Percentiles rank a stretch among this genome's conserved stretches.
Evolutionary conservation across 176 grass and related monocot species (phyloP).

Genomic region (Elaeis guineensis): DNA sequence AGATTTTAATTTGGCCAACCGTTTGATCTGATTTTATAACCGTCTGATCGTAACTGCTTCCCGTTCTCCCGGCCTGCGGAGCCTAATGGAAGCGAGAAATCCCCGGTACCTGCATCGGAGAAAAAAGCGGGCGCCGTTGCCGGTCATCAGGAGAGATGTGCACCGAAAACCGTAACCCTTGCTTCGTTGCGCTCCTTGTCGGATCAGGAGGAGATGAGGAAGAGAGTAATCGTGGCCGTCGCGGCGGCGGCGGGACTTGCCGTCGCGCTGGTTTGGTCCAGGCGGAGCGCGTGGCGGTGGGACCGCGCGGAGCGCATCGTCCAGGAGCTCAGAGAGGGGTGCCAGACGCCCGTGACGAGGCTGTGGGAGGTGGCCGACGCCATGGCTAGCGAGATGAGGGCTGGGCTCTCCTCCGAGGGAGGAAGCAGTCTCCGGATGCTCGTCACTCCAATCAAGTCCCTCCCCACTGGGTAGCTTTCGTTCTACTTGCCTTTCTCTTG

Average conservation of each 20-base stretch:
- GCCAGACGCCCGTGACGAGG: background rate
- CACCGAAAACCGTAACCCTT: too few relatives aligned
- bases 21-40: too few relatives aligned
- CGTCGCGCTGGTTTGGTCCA: background rate
- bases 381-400: constrained; percentile 9
- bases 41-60: too few relatives aligned
- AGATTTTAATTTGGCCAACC: too few relatives aligned
- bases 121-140: too few relatives aligned
- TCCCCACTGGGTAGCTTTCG: constrained; percentile 1
- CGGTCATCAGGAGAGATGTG: too few relatives aligned
- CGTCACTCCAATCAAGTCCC: background rate
- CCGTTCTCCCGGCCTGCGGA: too few relatives aligned
- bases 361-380: background rate
- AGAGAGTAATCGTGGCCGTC: background rate
- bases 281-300: constrained; percentile 2
- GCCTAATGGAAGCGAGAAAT: too few relatives aligned
- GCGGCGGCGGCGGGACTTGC: background rate
- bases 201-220: constrained; percentile 2
- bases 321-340: background rate
- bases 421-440: constrained; percentile 1
- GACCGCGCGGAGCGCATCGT: background rate
- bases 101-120: too few relatives aligned
- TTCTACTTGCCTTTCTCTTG: background rate
- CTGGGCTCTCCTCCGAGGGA: background rate
- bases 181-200: too few relatives aligned